phyloP scores from a whole-genome alignment of 2,329 filamentous ascomycete genomes.

The Akanthomyces uredinophilus region DNA sequence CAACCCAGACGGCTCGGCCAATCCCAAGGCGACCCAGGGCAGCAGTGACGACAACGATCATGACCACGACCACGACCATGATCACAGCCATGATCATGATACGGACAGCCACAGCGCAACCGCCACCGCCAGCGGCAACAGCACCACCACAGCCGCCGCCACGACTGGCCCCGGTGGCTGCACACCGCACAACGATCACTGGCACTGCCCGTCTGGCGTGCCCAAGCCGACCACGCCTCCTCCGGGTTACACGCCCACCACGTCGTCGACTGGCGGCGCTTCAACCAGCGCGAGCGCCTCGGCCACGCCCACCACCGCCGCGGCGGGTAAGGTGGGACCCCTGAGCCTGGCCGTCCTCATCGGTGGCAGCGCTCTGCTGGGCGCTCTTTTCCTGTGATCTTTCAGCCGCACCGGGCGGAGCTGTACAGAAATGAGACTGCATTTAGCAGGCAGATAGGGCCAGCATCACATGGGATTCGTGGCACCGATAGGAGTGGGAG shows the following conservation, averaged over 20 bases:
- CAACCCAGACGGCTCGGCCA: constrained; percentile 8
- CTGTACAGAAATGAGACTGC: background rate
- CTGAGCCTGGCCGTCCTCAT: constrained; percentile 10
- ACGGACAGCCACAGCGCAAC: background rate
- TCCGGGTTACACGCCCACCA: background rate
- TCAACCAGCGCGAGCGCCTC: background rate
- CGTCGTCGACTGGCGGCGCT: background rate
- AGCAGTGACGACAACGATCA: background rate
- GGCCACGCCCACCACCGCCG: background rate
- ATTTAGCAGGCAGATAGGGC: background rate
- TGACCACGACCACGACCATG: constrained; percentile 6
- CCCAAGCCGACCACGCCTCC: constrained; percentile 13
- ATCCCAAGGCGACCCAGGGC: constrained; percentile 4
- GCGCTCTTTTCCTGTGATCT: constrained; percentile 13
- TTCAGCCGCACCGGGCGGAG: background rate
- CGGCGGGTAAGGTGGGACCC: background rate
- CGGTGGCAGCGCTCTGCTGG: constrained; percentile 17
- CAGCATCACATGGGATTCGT: background rate
- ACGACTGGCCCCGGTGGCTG: constrained; percentile 6
- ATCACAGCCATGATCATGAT: constrained; percentile 10
- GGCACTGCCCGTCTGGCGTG: constrained; percentile 20
- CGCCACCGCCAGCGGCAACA: background rate
- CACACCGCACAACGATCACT: constrained; percentile 16
- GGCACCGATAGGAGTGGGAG: background rate
- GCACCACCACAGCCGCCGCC: background rate